Evolutionary conservation across 805 yeast genomes (phyloP), one percentile per base, ranked within the genome.

Genomic region (Candida ulmi): DNA sequence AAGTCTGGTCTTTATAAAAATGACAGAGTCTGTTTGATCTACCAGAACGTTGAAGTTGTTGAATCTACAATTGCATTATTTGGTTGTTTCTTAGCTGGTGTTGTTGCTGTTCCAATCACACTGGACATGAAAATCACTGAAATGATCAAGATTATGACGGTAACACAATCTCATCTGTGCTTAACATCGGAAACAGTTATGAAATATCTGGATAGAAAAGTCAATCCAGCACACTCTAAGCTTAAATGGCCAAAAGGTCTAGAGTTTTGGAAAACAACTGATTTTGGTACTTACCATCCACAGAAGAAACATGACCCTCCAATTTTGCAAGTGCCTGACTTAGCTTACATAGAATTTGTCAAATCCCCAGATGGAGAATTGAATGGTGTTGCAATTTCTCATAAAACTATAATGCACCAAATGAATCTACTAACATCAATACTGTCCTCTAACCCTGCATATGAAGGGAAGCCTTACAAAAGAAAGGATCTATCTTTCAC

Each of bases 261-360:
- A 41, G 71, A 73, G 12, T 73, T 83, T 54, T 83, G 95, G 84
- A 81, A 79, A 55, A 90, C 97, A 1, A 80, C 85, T 17, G 97
- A 90, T 52, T 73, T 91, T 65, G 97, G 97, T 0, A 65, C 76
- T 1, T 81, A 74, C 47, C 78, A 77, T 37, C 72, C 77, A 24
- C 73, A 79, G 3, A 78, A 74, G 48, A 74, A 76, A 39, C 69
- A 65, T 7, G 80, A 72, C 16, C 71, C 73, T 2, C 87, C 90
- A 1, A 76, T 84, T 0, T 62, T 80, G 33, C 86, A 83, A 48
- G 76, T 80, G 1, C 86, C 90, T 1, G 95, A 87, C 53, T 65
- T 93, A 42, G 96, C 98, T 0, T 93, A 93, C 54, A 90, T 93
- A 12, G 99, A 93, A 62, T 93, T 84, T 55, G 78, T 93, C 1